Evolutionary conservation across 1,284 basidiomycete species (phyloP), one percentile per base, ranked within the genome.

Genomic region (Trametes hirsuta): DNA sequence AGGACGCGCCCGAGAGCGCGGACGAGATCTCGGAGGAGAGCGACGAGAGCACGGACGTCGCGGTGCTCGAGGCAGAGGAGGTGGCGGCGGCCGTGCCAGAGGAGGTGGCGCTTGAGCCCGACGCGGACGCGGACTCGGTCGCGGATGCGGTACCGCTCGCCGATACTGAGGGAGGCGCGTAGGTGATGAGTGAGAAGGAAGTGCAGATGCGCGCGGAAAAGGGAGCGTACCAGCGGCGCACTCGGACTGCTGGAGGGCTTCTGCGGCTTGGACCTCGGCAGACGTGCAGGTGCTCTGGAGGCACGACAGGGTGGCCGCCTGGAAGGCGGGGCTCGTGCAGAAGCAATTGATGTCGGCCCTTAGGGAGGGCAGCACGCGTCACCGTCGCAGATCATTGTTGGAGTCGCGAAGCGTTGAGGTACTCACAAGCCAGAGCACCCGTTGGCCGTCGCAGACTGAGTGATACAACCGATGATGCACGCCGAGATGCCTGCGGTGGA

Each of bases 151-250:
- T 37, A 14, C 39, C 51, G 58, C 41, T 24, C 11, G 47, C 30
- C n/a, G 40, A 41, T 41, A 25, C 34, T 42, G 37, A 48, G 51
- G 21, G 21, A 37, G 50, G 47, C 18, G 45, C 18, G 45, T 34
- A 39, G 8, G 41, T 21, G 30, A 41, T 53, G 9, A 41, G 52
- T n/a, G 45, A 1, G 30, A 18, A 52, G 15, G 15, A 2, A 15
- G 15, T 24, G n/a, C 24, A 1, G 18, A 39, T 9, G 45, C 22
- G 50, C 9, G 41, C 59, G 25, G 62, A 68, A 52, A 55, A 64
- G 59, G 61, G 51, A 53, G 72, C 67, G 65, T 71, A 70, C 68
- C 66, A 40, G 66, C 66, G 25, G 55, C 72, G 47, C 74, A 76
- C 56, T 72, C 50, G 3, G 49, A 2, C 10, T 58, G 22, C 58